Evolutionary conservation across 2,329 filamentous ascomycete species (phyloP), one percentile per base, ranked within the genome.

Genomic region (Monilinia aucupariae): DNA sequence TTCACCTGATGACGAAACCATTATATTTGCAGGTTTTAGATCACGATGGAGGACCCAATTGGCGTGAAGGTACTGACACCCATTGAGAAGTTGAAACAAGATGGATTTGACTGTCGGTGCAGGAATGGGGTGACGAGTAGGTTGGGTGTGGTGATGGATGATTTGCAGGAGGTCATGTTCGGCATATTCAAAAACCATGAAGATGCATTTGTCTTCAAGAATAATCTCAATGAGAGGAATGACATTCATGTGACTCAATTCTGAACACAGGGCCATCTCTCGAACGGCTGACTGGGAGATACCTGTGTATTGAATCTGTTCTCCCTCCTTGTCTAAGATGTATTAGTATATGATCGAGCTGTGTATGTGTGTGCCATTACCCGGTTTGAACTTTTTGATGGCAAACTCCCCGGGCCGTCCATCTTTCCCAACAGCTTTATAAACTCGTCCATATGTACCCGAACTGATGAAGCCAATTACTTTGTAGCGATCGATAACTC

Each of bases 171-270:
- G 79, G 76, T 99, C 94, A 75, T 99, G 94, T 76, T 99, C 94
- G 69, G 94, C 94, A 75, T 96, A 99, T 76, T 97, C 94, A 71
- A 99, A 97, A 2, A 99, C 92, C 89, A 99, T 99, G 77, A 92
- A 99, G 75, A 99, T 97, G 78, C 92, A 97, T 79, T 97, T 97
- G 76, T 96, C 92, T 77, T 99, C 93, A 3, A 99, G 82, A 71
- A 99, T 96, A 71, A 96, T 97, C 77, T 99, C 94, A 66, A 93
- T 86, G 1, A 97, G 85, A 64, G 89, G 86, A 68, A 99, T 93
- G 41, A 99, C 87, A 74, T 97, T 97, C 63, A 85, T 80, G 75
- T 99, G 92, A 64, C 84, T 86, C 32, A 99, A 82, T 74, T 99
- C 94, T 45, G 91, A 94, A 77, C 94, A 99, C 0, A 99, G 81